Conservation (phyloP, 2,329 filamentous ascomycete species). For the Colletotrichum sansevieriae region DNA sequence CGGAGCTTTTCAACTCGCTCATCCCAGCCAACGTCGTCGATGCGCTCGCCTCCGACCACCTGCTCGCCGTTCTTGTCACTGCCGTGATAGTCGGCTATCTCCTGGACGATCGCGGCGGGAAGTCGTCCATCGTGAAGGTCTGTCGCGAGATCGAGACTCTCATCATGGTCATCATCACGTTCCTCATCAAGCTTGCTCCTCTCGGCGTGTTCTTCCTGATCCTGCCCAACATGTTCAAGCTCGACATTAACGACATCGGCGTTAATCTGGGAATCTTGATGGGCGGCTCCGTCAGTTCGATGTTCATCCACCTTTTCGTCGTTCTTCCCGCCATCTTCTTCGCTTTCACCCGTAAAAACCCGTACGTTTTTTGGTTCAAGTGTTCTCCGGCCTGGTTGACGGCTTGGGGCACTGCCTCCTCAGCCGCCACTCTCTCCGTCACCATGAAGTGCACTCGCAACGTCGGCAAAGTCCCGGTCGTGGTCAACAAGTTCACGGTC, state of each 20-base stretch:
- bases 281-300: slow-evolving; percentile 59
- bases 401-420: slow-evolving; percentile 67
- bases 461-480: too few species aligned
- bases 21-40: slow-evolving; percentile 62
- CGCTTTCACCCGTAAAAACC: slow-evolving; percentile 57
- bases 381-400: slow-evolving; percentile 66
- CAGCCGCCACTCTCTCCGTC: slow-evolving; percentile 64
- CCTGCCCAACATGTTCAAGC: slow-evolving; percentile 63
- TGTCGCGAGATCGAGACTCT: slow-evolving; percentile 62
- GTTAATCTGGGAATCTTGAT: slow-evolving; percentile 64
- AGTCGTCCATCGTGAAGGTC: slow-evolving; percentile 56
- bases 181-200: slow-evolving; percentile 62
- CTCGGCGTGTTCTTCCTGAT: slow-evolving; percentile 66
- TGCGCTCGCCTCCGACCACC: slow-evolving; percentile 59
- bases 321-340: slow-evolving; percentile 60
- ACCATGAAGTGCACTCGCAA: slow-evolving; percentile 58
- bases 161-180: slow-evolving; percentile 60
- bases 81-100: slow-evolving; percentile 61
- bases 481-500: slow-evolving; percentile 58
- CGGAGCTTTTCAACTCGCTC: slow-evolving; percentile 63
- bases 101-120: slow-evolving; percentile 53
- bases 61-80: slow-evolving; percentile 61
- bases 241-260: slow-evolving; percentile 62
- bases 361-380: slow-evolving; percentile 61
- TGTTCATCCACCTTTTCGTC: slow-evolving; percentile 62